Conservation (phyloP, 2,329 filamentous ascomycete species). For the Aureobasidium vineae region DNA sequence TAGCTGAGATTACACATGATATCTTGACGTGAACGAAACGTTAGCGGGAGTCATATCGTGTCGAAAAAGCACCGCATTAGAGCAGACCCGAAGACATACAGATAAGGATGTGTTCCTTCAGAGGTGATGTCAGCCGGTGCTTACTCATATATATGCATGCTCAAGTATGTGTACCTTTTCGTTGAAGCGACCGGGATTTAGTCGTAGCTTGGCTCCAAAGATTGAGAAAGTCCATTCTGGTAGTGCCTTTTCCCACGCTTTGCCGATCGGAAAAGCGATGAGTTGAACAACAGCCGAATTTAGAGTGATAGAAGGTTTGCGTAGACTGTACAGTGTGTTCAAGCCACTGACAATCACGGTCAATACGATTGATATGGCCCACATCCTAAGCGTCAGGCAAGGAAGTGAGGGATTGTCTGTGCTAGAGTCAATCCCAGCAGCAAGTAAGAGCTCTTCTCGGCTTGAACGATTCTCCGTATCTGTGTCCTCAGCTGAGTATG, state of each 20-base stretch:
- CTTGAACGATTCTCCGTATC: too few species aligned
- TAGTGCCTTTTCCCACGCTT: slow-evolving; percentile 4
- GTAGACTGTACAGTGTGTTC: neutral
- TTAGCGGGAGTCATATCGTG: neutral
- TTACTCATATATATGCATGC: neutral
- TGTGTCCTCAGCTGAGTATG: too few species aligned
- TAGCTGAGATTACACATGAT: slow-evolving; percentile 3
- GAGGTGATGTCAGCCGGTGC: neutral
- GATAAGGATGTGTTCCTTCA: neutral
- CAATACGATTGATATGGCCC: neutral
- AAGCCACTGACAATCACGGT: neutral
- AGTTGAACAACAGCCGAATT: neutral
- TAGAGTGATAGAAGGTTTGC: slow-evolving; percentile 29
- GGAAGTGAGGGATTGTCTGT: neutral
- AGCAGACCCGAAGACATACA: neutral
- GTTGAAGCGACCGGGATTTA: neutral
- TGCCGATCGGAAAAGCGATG: neutral
- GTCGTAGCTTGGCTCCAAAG: neutral
- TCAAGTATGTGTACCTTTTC: neutral
- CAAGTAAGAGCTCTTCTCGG: neutral
- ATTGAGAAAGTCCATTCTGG: neutral
- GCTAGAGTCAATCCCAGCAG: neutral
- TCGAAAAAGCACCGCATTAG: too few species aligned
- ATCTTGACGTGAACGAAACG: neutral
- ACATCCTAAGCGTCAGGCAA: neutral